Conservation (phyloP, 2,329 filamentous ascomycete genomes). For the Trichoderma endophyticum region DNA sequence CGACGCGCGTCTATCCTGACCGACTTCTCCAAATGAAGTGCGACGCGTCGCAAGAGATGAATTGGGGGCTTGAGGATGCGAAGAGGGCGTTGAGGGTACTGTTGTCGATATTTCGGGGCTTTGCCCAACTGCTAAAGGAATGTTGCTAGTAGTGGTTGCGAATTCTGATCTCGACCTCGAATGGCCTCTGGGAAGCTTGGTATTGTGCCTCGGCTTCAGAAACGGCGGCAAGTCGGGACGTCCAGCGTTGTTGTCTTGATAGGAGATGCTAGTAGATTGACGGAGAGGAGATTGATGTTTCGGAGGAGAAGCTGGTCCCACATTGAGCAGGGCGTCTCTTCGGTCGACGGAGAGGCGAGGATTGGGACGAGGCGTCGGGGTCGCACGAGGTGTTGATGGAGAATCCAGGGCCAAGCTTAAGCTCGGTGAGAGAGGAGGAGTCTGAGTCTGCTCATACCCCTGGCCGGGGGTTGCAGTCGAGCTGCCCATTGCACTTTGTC, state of each 20-base stretch:
- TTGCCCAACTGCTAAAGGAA: constrained; percentile 1
- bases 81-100: not conserved
- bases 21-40: constrained; percentile 8
- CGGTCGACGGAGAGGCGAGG: constrained; percentile 23
- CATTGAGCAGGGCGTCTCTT: constrained; percentile 26
- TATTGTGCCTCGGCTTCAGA: constrained; percentile 15
- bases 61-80: not conserved
- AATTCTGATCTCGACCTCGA: constrained; percentile 16
- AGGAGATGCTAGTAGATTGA: constrained; percentile 30
- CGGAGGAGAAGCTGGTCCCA: constrained; percentile 28
- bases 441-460: constrained; percentile 17
- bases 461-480: constrained; percentile 17
- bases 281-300: constrained; percentile 33
- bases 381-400: constrained; percentile 14
- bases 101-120: not conserved
- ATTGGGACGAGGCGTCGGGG: constrained; percentile 22
- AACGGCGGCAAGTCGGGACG: constrained; percentile 4
- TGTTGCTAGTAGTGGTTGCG: not conserved
- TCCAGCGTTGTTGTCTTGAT: constrained; percentile 22
- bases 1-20: constrained; percentile 1
- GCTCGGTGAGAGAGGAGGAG: constrained; percentile 15
- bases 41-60: constrained; percentile 2
- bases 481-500: constrained; percentile 16
- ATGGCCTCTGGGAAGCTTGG: constrained; percentile 11
- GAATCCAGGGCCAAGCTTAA: constrained; percentile 17